Evolutionary conservation across 2,329 filamentous ascomycete species (phyloP), one percentile per base, ranked within the genome.

Genomic region (Scedosporium boydii): DNA sequence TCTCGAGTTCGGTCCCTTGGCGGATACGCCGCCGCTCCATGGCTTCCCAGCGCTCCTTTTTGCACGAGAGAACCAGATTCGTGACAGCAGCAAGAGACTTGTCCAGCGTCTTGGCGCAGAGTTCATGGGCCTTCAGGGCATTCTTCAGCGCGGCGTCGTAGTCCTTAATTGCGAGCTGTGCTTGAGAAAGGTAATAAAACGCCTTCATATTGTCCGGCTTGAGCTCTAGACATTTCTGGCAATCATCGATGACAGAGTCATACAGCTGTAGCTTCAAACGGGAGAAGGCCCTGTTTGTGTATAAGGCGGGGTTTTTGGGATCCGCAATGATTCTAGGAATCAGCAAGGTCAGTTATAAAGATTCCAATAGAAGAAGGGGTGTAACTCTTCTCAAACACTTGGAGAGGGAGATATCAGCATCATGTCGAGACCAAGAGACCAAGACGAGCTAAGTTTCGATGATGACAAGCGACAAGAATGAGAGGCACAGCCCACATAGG

Each of bases 261-360:
- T 88, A 96, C 68, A 85, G 80, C 64, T 82, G 77, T 23, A 96
- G 82, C 75, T 89, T 90, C 63, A 95, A 80, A 48, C 92, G 85
- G 3, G 89, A 87, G 76, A 96, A 89, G 60, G 92, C 90, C 61
- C 93, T 90, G 76, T 97, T 98, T 46, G 91, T 93, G 76, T 92
- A 97, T 59, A 96, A 82, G 34, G 88, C 80, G 1, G 89, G 85
- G 71, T 96, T 95, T 62, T 79, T 82, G 3, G 89, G 82, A 74
- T 96, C 90, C 71, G 87, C 85, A 68, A 89, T 85, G 68, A 96
- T 92, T 48, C 87, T 91, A 67, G 34, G 23, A 27, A 9, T 21
- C 60, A 46, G 23, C 6, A 38, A 38, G 60, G 41, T 46, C 27
- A 21, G 62, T 44, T 38, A 38, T 38, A 38, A 3, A 4, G 34